Conservation (phyloP, 2,329 filamentous ascomycete species). For the Ascochyta rabiei region DNA sequence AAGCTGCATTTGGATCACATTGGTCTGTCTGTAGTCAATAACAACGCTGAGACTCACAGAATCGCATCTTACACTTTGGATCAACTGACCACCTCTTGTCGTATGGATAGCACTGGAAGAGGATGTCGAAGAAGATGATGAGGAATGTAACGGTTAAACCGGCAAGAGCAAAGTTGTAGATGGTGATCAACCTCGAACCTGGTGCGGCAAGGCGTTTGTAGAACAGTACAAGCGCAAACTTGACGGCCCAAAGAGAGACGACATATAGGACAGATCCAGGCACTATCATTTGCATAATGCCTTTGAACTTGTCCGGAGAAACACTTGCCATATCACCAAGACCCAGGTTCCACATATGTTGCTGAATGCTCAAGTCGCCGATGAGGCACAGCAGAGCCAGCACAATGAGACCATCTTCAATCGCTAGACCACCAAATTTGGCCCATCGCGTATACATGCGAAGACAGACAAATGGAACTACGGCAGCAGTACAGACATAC, state of each 20-base stretch:
- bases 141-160: constrained; percentile 40
- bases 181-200: constrained; percentile 43
- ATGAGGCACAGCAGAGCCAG: constrained; percentile 40
- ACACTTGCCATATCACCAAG: constrained; percentile 27
- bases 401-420: constrained; percentile 43
- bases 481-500: constrained; percentile 44
- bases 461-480: constrained; percentile 35
- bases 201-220: constrained; percentile 50
- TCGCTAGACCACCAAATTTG: constrained; percentile 33
- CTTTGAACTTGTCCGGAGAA: constrained; percentile 25
- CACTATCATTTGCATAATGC: constrained; percentile 46
- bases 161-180: constrained; percentile 48
- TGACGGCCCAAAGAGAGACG: constrained; percentile 51
- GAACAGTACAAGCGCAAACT: constrained; percentile 51
- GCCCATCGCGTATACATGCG: constrained; percentile 38
- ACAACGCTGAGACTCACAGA: not conserved
- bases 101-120: constrained; percentile 51
- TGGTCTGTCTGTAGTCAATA: constrained; percentile 24
- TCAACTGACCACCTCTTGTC: constrained; percentile 31
- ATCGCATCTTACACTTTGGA: constrained; percentile 20
- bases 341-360: constrained; percentile 45
- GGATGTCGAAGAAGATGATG: constrained; percentile 49
- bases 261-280: constrained; percentile 52
- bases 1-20: constrained; percentile 24
- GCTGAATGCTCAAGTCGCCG: constrained; percentile 42